Conservation (phyloP, 176 grass and related monocot species). For the Guadua angustifolia region DNA sequence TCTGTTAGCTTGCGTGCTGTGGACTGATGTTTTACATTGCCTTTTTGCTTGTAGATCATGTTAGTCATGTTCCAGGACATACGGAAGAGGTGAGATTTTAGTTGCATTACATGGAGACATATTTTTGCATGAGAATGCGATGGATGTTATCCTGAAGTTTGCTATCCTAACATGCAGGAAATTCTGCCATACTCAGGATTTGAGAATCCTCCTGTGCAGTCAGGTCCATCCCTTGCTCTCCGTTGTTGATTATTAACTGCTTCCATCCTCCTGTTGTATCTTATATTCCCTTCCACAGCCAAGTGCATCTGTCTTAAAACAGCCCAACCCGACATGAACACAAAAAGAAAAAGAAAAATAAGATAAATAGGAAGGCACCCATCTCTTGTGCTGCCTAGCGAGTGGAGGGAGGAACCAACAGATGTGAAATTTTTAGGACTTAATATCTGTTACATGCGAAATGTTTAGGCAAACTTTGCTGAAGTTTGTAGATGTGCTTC, state of each 20-base stretch:
- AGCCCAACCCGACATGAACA: not conserved
- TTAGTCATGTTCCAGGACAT: slow-evolving; percentile 46
- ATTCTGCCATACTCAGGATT: slow-evolving; percentile 45
- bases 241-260: not conserved
- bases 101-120: not conserved
- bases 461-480: not conserved
- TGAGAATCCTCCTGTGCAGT: slow-evolving; percentile 56
- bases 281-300: not conserved
- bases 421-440: not conserved
- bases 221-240: slow-evolving; percentile 40
- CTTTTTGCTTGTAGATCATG: slow-evolving; percentile 49
- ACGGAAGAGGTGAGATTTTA: slow-evolving; percentile 54
- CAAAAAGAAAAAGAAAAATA: not conserved
- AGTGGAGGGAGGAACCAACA: not conserved
- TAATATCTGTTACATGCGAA: not conserved
- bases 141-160: slow-evolving; percentile 27
- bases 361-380: not conserved
- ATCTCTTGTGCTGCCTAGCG: not conserved
- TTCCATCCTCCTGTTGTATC: not conserved
- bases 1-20: not conserved
- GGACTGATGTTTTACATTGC: not conserved
- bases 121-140: not conserved
- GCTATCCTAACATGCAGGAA: slow-evolving; percentile 55
- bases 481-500: not conserved
- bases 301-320: not conserved